Base-by-base conservation (phyloP, 352 stramenopile species). In the Pelagophyceae sp. region DNA sequence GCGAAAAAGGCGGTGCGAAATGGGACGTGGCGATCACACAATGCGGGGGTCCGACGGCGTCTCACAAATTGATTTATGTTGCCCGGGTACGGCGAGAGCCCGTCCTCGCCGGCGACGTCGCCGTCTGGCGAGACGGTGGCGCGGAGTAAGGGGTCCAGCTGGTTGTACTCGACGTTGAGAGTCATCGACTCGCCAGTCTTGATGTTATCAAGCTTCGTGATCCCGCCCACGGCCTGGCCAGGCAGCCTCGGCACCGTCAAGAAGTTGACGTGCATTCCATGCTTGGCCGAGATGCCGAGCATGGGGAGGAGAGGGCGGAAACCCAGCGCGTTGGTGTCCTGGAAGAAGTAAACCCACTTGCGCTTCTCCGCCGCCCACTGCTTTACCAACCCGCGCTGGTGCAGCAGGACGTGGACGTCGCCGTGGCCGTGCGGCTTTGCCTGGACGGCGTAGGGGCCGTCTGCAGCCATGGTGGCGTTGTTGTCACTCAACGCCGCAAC, bases 341-440 rank as follows among this genome's bases (percentile, higher is more conserved):
- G 92, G 82, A 98, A 98, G 80, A 98, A 97, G n/a, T 97, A 87
- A 40, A 92, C 89, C 80, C 91, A 94, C 81, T 91, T 86, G 40
- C 92, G 89, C n/a, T 93, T 92, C 15, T 82, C 2, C n/a, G 82
- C 60, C 33, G 83, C 38, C 87, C 87, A 91, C 37, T 83, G 80
- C 33, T 85, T 85, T 20, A 82, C 86, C 33, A 89, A 78, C 15
- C 82, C 81, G 72, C 84, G 75, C 35, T 80, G 82, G 72, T 89
- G 83, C n/a, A 91, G 54, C 27, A 99, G 83, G 40, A 92, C 90
- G 85, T 99, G 96, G 33, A 99, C 94, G 84, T 99, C 96, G 40
- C 96, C 95, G 79, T 99, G 96, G 50, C 96, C 96, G 79, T 99
- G 95, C 0, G 96, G 96, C 83, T 99, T 99, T 77, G 95, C 97